A percentile compares a stretch with the other conserved stretches of the same genome.
Evolutionary conservation across 1,139 yeast species (phyloP).

Genomic region (Magnusiomyces suaveolens): DNA sequence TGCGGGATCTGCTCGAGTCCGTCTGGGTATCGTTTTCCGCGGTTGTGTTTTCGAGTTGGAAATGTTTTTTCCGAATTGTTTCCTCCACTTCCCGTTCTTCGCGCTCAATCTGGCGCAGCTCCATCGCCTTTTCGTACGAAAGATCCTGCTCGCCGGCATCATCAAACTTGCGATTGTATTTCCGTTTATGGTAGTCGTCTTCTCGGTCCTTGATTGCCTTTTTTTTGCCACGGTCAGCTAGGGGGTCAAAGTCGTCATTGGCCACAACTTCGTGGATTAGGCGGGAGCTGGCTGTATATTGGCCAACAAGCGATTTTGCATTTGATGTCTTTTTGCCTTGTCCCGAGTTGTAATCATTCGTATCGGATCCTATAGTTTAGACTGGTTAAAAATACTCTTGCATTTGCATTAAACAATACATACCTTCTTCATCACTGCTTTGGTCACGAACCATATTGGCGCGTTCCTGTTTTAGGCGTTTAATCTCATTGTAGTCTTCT

Average conservation of each 20-base stretch:
- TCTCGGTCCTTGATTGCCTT: conserved; percentile 33
- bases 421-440: conserved; percentile 1
- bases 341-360: not conserved
- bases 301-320: conserved; percentile 23
- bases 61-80: conserved; percentile 20
- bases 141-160: conserved; percentile 18
- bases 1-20: conserved; percentile 8
- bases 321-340: not conserved
- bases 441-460: conserved; percentile 1
- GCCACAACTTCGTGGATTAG: conserved; percentile 29
- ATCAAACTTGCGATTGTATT: conserved; percentile 33
- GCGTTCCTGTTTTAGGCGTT: conserved; percentile 7
- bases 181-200: conserved; percentile 37
- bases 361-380: not conserved
- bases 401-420: not conserved
- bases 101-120: conserved; percentile 27
- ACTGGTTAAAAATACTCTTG: not conserved
- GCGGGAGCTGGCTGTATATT: conserved; percentile 23
- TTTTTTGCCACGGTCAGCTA: conserved; percentile 28
- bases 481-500: conserved; percentile 3
- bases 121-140: conserved; percentile 25
- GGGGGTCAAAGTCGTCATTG: conserved; percentile 33
- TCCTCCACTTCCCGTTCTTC: conserved; percentile 28
- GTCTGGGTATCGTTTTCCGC: conserved; percentile 11
- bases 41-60: conserved; percentile 9